A percentile compares a stretch with the other conserved stretches of the same genome.
These are phyloP conservation scores for Candida cerambycidarum DNA, from an alignment of 805 yeast genomes.

Conservation along the genomic window DNA sequence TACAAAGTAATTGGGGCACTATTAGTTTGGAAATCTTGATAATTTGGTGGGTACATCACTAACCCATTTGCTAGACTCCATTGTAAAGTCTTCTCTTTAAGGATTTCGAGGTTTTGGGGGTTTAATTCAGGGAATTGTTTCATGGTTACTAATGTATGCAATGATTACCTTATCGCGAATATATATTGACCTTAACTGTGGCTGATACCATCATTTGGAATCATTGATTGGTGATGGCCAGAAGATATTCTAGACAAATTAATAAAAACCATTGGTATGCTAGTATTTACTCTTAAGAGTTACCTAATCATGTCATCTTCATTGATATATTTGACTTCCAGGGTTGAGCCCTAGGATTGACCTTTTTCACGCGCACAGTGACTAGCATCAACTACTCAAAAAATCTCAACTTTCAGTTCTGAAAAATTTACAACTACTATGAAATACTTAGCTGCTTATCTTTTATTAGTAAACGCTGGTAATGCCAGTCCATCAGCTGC, in stretches of 20 bases:
- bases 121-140: slow-evolving; percentile 37
- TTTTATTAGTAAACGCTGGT: slow-evolving; percentile 97
- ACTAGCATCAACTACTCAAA: background rate
- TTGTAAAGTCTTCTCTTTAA: slow-evolving; percentile 56
- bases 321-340: too few species aligned
- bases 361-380: background rate
- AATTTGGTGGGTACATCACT: slow-evolving; percentile 72
- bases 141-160: slow-evolving; percentile 3
- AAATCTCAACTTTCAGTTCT: slow-evolving; percentile 1
- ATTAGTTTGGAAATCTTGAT: slow-evolving; percentile 41
- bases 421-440: slow-evolving; percentile 22
- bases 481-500: slow-evolving; percentile 90
- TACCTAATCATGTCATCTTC: too few species aligned
- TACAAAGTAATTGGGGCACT: slow-evolving; percentile 86
- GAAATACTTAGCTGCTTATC: slow-evolving; percentile 99
- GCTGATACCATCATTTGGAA: too few species aligned
- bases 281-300: too few species aligned
- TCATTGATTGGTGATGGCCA: background rate
- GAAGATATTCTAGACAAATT: too few species aligned
- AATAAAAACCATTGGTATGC: too few species aligned
- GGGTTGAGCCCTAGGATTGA: background rate
- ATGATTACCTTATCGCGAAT: slow-evolving; percentile 2
- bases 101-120: slow-evolving; percentile 23
- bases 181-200: background rate
- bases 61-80: slow-evolving; percentile 82